These are phyloP conservation scores for Hippophae rhamnoides DNA, from an alignment of 306 rosid species.

Conservation along the genomic window DNA sequence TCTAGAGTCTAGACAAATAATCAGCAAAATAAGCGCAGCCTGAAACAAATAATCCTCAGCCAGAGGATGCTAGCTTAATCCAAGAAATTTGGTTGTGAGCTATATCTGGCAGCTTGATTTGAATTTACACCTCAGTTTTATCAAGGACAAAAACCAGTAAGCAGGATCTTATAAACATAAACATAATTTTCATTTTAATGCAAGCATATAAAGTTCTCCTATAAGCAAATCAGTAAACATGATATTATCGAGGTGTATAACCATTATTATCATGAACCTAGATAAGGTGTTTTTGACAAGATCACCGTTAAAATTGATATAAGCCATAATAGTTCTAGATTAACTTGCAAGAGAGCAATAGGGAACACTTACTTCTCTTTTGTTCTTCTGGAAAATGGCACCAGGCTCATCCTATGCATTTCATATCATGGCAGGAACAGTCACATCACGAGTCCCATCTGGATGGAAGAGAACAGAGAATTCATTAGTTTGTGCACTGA, in stretches of 20 bases:
- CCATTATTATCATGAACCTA: conserved; percentile 10
- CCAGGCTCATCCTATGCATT: conserved; percentile 61
- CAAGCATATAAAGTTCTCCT: too few relatives aligned
- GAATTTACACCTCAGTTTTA: too few relatives aligned
- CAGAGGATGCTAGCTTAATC: too few relatives aligned
- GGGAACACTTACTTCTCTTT: conserved; percentile 40
- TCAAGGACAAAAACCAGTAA: too few relatives aligned
- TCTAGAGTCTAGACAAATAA: too few relatives aligned
- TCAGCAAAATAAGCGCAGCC: too few relatives aligned
- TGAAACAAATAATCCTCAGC: too few relatives aligned
- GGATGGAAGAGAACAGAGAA: conserved; percentile 37
- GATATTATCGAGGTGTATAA: neutral
- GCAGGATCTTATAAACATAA: too few relatives aligned
- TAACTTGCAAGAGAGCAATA: conserved; percentile 60
- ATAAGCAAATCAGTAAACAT: neutral
- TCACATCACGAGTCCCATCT: conserved; percentile 51
- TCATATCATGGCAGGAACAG: conserved; percentile 68
- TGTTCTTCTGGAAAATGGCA: conserved; percentile 45
- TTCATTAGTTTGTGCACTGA: conserved; percentile 46
- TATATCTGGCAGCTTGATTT: too few relatives aligned
- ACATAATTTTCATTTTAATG: too few relatives aligned
- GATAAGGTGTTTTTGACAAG: conserved; percentile 13
- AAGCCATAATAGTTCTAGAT: conserved; percentile 36
- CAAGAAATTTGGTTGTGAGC: too few relatives aligned
- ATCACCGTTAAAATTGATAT: conserved; percentile 17